Percentiles rank a stretch among this genome's conserved stretches.
Conservation (phyloP, 371 early-diverging fungal species). For the Encephalitozoon romaleae region DNA sequence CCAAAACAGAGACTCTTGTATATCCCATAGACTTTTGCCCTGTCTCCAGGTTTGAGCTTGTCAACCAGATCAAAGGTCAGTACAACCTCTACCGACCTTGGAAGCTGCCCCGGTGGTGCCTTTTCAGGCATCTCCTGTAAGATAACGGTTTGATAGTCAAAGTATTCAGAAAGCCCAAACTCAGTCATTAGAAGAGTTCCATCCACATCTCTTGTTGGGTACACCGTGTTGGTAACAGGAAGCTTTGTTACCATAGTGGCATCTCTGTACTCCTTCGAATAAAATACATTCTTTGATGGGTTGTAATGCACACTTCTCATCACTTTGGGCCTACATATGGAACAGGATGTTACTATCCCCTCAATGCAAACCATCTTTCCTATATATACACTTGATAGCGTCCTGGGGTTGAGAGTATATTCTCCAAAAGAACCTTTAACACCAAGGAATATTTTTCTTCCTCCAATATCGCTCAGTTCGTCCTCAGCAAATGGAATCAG, state of each 20-base stretch:
- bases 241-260: slow-evolving; percentile 64
- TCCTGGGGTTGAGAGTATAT: slow-evolving; percentile 75
- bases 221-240: slow-evolving; percentile 66
- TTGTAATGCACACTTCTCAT: slow-evolving; percentile 81
- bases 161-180: slow-evolving; percentile 80
- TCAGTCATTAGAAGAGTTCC: slow-evolving; percentile 81
- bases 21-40: slow-evolving; percentile 83
- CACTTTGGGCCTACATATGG: slow-evolving; percentile 89
- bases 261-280: slow-evolving; percentile 79
- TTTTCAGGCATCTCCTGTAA: slow-evolving; percentile 99
- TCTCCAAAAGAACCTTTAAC: slow-evolving; percentile 85
- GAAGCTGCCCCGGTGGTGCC: slow-evolving; percentile 88
- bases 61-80: slow-evolving; percentile 92
- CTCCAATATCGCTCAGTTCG: slow-evolving; percentile 6
- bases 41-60: slow-evolving; percentile 89
- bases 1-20: slow-evolving; percentile 73
- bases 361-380: slow-evolving; percentile 84
- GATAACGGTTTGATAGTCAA: slow-evolving; percentile 83
- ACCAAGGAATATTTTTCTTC: slow-evolving; percentile 62
- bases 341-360: slow-evolving; percentile 94
- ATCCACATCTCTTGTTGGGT: slow-evolving; percentile 67
- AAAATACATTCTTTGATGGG: slow-evolving; percentile 71
- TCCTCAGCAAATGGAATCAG: slow-evolving; percentile 59
- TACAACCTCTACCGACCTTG: slow-evolving; percentile 86
- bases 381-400: slow-evolving; percentile 70